Evolutionary conservation across 768 basidiomycete genomes (phyloP), one percentile per base, ranked within the genome.

Genomic region (Lactarius hatsudake): DNA sequence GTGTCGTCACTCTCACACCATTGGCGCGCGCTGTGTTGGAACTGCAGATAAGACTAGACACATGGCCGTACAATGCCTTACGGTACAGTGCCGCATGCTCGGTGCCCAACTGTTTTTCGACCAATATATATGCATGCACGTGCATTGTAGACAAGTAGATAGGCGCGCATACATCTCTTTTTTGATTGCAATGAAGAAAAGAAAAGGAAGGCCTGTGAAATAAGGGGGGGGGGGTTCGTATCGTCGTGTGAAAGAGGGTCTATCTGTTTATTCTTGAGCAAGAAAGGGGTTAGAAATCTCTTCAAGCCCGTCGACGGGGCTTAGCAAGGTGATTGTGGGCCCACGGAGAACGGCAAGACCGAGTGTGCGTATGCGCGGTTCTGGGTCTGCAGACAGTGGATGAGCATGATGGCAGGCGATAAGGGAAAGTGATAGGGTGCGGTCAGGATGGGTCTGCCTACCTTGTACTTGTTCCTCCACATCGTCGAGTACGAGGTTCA

Each of bases 401-500:
- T 15, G 18, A 8, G 34, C 26, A 23, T n/a, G 17, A 18, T 10
- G n/a, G 53, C 18, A 32, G 32, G 3, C 10, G 32, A n/a, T 51
- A 69, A n/a, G n/a, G n/a, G n/a, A n/a, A n/a, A n/a, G n/a, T n/a
- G n/a, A n/a, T n/a, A n/a, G n/a, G n/a, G n/a, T 42, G 26, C 3
- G 2, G n/a, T 36, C 5, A 5, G 54, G 30, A 23, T 13, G 55
- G 30, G 6, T 34, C 28, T 32, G n/a, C n/a, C 54, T 56, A 91
- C 91, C 87, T 74, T 84, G 83, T 3, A 92, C 71, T 45, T 90
- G 84, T 78, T 99, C 97, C 73, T 89, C 85, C 7, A 98, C 94
- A 67, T 97, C 93, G 77, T 99, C 97, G 59, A 99, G 85, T 59
- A 99, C 97, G 63, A 99, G 88, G 76, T 99, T 98, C 65, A 98